Percentiles rank a stretch among this genome's conserved stretches.
Evolutionary conservation across 192 early-diverging fungal species (phyloP).

Genomic region (Entomortierella beljakovae): DNA sequence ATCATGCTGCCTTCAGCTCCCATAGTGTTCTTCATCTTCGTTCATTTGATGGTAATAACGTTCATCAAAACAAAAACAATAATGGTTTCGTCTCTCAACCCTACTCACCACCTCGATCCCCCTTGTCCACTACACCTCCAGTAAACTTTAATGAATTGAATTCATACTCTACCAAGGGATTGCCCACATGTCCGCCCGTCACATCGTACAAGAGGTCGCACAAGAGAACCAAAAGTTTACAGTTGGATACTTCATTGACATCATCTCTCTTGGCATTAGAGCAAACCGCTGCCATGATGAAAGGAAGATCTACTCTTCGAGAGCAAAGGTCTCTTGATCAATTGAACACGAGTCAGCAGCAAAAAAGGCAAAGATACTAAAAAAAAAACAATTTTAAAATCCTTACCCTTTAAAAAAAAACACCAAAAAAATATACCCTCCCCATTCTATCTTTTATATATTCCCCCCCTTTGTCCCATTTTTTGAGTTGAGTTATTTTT

Average conservation of each 20-base stretch:
- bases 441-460: no score
- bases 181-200: neutral
- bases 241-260: neutral
- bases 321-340: slow-evolving; percentile 15
- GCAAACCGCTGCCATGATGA: slow-evolving; percentile 6
- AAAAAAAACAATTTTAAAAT: no score
- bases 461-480: no score
- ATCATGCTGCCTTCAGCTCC: neutral
- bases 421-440: no score
- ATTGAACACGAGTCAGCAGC: neutral
- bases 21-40: neutral
- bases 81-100: neutral
- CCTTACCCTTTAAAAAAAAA: no score
- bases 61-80: neutral
- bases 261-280: slow-evolving; percentile 2
- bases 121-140: neutral
- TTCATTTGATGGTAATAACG: neutral
- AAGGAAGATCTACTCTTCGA: neutral
- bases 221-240: slow-evolving; percentile 19
- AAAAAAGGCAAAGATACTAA: neutral
- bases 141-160: neutral
- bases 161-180: neutral
- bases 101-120: slow-evolving; percentile 13
- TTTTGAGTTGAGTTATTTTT: no score
- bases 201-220: neutral